These are phyloP conservation scores for Plenodomus tracheiphilus DNA, from an alignment of 2,329 filamentous ascomycete genomes.

Conservation along the genomic window DNA sequence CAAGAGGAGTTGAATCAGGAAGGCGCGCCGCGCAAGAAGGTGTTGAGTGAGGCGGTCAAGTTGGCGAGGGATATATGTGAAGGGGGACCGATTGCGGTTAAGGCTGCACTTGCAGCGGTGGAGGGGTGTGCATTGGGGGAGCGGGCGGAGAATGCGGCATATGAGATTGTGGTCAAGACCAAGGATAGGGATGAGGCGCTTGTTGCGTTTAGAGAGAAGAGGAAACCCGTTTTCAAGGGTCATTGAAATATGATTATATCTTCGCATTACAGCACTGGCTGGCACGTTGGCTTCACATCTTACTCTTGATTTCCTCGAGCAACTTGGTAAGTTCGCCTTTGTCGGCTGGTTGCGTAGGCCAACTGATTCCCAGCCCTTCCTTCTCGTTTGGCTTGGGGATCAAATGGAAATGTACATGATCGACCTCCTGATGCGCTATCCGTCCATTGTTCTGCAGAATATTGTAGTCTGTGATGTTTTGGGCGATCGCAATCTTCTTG, in stretches of 20 bases:
- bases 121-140: constrained; percentile 66
- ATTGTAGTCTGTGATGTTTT: constrained; percentile 82
- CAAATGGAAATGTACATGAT: constrained; percentile 96
- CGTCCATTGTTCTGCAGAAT: constrained; percentile 94
- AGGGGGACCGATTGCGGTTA: constrained; percentile 81
- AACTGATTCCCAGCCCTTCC: constrained; percentile 78
- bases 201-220: constrained; percentile 78
- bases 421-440: constrained; percentile 88
- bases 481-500: constrained; percentile 82
- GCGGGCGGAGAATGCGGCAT: constrained; percentile 83
- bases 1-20: constrained; percentile 57
- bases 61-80: constrained; percentile 86
- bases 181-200: constrained; percentile 89
- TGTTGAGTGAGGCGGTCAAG: constrained; percentile 74
- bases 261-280: not conserved
- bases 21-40: constrained; percentile 65
- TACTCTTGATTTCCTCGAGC: constrained; percentile 82
- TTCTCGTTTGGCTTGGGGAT: constrained; percentile 89
- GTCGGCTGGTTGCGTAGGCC: constrained; percentile 75
- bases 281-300: constrained; percentile 65
- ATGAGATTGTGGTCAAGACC: constrained; percentile 78
- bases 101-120: constrained; percentile 79
- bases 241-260: constrained; percentile 13
- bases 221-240: constrained; percentile 67
- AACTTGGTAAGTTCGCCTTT: constrained; percentile 83